Percentiles rank a stretch among this genome's conserved stretches.
These are phyloP conservation scores for Lophiostoma macrostomum DNA, from an alignment of 495 filamentous ascomycete genomes.

Conservation along the genomic window DNA sequence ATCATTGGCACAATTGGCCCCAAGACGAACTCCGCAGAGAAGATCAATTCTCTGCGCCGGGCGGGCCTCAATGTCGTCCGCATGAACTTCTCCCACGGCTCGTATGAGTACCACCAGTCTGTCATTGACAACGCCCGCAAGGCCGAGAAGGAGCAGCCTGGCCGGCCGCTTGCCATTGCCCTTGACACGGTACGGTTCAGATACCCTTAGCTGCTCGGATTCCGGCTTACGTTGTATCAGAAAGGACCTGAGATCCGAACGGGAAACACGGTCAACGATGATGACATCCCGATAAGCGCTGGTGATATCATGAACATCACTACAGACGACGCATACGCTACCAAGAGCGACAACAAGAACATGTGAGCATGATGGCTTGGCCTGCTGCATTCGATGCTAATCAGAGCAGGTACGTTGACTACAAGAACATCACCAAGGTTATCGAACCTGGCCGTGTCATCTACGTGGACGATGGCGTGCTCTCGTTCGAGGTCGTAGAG, in stretches of 20 bases:
- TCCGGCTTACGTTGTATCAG: conserved; percentile 33
- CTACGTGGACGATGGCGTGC: conserved; percentile 97
- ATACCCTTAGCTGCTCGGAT: no score
- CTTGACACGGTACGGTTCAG: conserved; percentile 86
- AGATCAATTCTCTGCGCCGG: conserved; percentile 86
- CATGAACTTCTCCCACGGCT: conserved; percentile 99
- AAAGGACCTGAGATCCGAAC: conserved; percentile 99
- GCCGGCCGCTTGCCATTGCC: conserved; percentile 92
- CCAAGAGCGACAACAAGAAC: conserved; percentile 77
- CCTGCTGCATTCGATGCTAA: no score
- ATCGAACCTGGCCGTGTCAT: conserved; percentile 90
- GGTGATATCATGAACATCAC: conserved; percentile 89
- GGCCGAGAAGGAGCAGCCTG: conserved; percentile 69
- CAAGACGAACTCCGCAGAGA: conserved; percentile 97
- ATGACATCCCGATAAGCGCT: conserved; percentile 79
- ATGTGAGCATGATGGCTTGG: no score
- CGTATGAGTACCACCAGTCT: conserved; percentile 93
- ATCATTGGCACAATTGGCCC: conserved; percentile 99
- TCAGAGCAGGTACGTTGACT: conserved; percentile 84
- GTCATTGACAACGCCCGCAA: conserved; percentile 91
- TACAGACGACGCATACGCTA: conserved; percentile 93
- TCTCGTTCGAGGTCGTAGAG: conserved; percentile 89
- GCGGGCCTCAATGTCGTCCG: conserved; percentile 95
- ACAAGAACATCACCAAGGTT: conserved; percentile 99
- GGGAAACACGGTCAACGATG: conserved; percentile 81